Evolutionary conservation across 2,329 filamentous ascomycete species (phyloP).

Genomic region (Ascocoryne sarcoides): DNA sequence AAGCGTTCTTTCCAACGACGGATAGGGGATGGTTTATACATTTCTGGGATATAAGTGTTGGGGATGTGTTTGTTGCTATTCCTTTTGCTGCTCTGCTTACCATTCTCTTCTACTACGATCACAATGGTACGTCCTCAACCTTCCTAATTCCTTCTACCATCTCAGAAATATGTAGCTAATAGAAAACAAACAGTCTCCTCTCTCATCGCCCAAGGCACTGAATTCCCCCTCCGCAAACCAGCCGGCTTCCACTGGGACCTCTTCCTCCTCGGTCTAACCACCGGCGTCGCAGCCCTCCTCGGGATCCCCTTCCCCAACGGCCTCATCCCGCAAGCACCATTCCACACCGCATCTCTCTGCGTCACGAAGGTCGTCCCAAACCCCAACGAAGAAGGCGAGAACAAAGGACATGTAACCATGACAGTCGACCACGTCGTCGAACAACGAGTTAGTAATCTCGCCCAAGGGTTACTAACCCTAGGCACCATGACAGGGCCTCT

Average conservation of each 20-base stretch:
- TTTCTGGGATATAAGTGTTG: slow-evolving; percentile 69
- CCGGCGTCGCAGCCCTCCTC: slow-evolving; percentile 64
- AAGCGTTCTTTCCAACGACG: slow-evolving; percentile 76
- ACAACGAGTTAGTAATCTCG: slow-evolving; percentile 70
- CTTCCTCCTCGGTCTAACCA: slow-evolving; percentile 71
- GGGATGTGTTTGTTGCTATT: slow-evolving; percentile 74
- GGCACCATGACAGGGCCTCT: slow-evolving; percentile 72
- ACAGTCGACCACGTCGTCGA: slow-evolving; percentile 59
- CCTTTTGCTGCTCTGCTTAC: slow-evolving; percentile 79
- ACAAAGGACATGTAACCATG: slow-evolving; percentile 48
- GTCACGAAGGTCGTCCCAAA: slow-evolving; percentile 50
- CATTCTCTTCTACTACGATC: slow-evolving; percentile 82
- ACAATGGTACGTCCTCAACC: slow-evolving; percentile 53
- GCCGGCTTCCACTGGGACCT: slow-evolving; percentile 82
- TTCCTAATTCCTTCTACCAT: neutral
- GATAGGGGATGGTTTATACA: slow-evolving; percentile 68
- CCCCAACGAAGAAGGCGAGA: slow-evolving; percentile 40
- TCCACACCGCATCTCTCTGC: slow-evolving; percentile 72
- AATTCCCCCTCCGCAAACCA: slow-evolving; percentile 72
- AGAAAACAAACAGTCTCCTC: slow-evolving; percentile 53
- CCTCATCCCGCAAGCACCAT: slow-evolving; percentile 74
- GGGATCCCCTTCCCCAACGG: slow-evolving; percentile 77
- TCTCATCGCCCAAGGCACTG: slow-evolving; percentile 73
- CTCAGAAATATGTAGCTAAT: neutral
- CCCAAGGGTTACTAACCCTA: slow-evolving; percentile 68